Percentiles rank a stretch among this genome's conserved stretches.
Evolutionary conservation across 2,329 filamentous ascomycete genomes (phyloP).

Genomic region (Aspergillus transmontanensis): DNA sequence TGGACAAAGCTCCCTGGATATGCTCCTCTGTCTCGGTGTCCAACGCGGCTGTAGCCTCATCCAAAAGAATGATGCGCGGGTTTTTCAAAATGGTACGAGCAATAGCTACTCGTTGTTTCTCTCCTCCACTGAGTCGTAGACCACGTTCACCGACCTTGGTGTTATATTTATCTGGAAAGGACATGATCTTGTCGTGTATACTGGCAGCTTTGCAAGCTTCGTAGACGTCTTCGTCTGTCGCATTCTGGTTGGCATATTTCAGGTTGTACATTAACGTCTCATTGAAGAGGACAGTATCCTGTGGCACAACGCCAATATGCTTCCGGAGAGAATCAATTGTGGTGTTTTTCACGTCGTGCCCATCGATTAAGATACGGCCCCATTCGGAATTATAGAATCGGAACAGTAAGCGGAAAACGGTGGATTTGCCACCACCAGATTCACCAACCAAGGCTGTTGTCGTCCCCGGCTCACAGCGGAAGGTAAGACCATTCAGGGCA

Average conservation of each 20-base stretch:
- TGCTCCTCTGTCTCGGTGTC: conserved; percentile 92
- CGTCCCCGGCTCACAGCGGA: conserved; percentile 84
- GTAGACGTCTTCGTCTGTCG: conserved; percentile 78
- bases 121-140: conserved; percentile 81
- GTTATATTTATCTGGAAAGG: conserved; percentile 83
- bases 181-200: conserved; percentile 89
- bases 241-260: conserved; percentile 80
- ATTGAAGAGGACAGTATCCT: conserved; percentile 95
- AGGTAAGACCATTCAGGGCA: conserved; percentile 79
- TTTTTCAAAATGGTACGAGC: conserved; percentile 91
- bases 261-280: conserved; percentile 94
- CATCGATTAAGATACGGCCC: conserved; percentile 83
- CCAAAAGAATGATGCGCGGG: conserved; percentile 86
- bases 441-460: conserved; percentile 96
- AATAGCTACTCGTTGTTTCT: conserved; percentile 92
- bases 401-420: conserved; percentile 92
- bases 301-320: conserved; percentile 93
- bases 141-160: conserved; percentile 92
- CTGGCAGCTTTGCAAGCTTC: conserved; percentile 82
- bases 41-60: conserved; percentile 88
- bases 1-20: conserved; percentile 83
- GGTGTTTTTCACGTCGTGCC: conserved; percentile 77
- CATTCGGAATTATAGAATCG: conserved; percentile 88
- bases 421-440: conserved; percentile 96
- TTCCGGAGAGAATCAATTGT: conserved; percentile 91